Evolutionary conservation across 371 early-diverging fungal species (phyloP), one percentile per base, ranked within the genome.

Genomic region (Syncephalastrum contaminatum): DNA sequence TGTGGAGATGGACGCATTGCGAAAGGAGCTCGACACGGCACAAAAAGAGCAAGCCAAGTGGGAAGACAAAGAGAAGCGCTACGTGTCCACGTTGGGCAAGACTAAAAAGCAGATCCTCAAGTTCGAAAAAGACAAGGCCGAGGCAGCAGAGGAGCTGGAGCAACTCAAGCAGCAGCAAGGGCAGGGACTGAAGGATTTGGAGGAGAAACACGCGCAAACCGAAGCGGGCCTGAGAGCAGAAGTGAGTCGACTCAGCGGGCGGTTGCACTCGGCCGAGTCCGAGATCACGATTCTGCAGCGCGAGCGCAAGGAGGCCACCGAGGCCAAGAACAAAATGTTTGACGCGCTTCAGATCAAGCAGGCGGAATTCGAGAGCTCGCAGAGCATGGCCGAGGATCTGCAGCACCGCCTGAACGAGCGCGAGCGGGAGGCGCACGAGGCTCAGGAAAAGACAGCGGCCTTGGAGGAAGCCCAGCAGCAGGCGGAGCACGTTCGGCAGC

Each of bases 321-420:
- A 81, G 14, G 84, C 83, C 54, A 81, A 83, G 59, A 80, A 87
- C 10, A 56, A 63, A 20, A 67, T 83, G 56, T 76, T 81, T 72
- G 88, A 87, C 43, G 80, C 84, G 43, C 69, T 87, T 6, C 84
- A 85, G 53, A 74, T 82, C 30, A 79, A 78, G 57, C 80, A 81
- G 48, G 88, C 88, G 16, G 89, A 91, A 66, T 81, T 86, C 51
- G 89, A 88, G 60, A 77, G 85, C 14, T 80, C 83, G 5, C 87
- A 84, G 59, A 75, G 80, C 18, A 72, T 79, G 53, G 70, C 88
- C 0, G 85, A 86, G 45, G 72, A 81, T 45, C 60, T 81, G 15
- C 80, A 80, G 53, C 80, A 79, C 53, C 75, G 77, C 25, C 59
- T 83, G 48, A 70, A 72, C 14, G 83, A 84, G 48, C 66, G 59